Conservation (phyloP, 352 stramenopile species). For the Phytopythium helicoides region DNA sequence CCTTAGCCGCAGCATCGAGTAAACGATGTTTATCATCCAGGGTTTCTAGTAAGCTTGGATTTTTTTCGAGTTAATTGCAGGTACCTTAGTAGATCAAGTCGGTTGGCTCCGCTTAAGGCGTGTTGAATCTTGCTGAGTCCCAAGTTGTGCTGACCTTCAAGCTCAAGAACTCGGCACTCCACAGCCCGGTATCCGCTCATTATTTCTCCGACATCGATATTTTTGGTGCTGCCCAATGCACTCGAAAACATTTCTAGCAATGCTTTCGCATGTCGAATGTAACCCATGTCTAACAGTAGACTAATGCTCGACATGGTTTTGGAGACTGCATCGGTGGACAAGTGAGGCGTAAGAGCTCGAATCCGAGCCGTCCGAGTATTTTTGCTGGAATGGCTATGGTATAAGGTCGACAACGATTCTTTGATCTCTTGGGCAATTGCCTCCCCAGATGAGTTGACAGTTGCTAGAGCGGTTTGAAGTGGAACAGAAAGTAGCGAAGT, state of each 20-base stretch:
- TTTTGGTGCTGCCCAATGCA: slow-evolving; percentile 4
- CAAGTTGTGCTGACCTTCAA: slow-evolving; percentile 25
- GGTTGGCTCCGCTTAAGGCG: slow-evolving; percentile 12
- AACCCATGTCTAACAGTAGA: slow-evolving; percentile 50
- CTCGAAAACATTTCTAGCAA: slow-evolving; percentile 38
- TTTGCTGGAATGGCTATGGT: not conserved
- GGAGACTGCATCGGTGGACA: not conserved
- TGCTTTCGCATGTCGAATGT: slow-evolving; percentile 52
- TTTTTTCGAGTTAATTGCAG: slow-evolving; percentile 28
- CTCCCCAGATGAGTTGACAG: slow-evolving; percentile 36
- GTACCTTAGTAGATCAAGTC: slow-evolving; percentile 25
- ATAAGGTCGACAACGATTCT: slow-evolving; percentile 7
- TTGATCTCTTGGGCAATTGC: slow-evolving; percentile 48
- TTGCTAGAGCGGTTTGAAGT: slow-evolving; percentile 53
- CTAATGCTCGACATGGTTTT: slow-evolving; percentile 31
- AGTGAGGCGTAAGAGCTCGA: not conserved
- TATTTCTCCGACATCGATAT: not conserved
- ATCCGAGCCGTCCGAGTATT: not conserved
- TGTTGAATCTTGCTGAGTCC: slow-evolving; percentile 17
- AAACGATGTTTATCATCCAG: slow-evolving; percentile 9
- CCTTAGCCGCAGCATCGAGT: slow-evolving; percentile 20
- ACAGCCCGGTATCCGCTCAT: slow-evolving; percentile 16
- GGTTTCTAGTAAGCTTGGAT: slow-evolving; percentile 19
- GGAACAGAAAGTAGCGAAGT: slow-evolving; percentile 27
- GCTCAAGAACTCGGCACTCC: slow-evolving; percentile 28